Evolutionary conservation across 306 rosid genomes (phyloP).

Genomic region (Gleditsia sinensis): DNA sequence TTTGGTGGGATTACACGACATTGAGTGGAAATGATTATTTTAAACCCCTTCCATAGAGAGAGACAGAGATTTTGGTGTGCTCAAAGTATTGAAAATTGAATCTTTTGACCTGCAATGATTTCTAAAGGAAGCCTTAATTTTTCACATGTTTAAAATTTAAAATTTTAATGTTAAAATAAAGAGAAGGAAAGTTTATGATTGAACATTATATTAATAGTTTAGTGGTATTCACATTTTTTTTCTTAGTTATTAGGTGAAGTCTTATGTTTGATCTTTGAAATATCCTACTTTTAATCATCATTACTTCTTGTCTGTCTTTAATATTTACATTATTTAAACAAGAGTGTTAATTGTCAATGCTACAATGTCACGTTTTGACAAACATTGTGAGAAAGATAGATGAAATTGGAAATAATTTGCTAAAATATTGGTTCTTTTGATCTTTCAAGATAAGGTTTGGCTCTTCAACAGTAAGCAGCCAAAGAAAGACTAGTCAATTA

Average conservation of each 20-base stretch:
- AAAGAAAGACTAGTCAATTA: background rate
- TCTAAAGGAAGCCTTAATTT: too few species aligned
- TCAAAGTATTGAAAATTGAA: background rate
- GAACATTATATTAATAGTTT: background rate
- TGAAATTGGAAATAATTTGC: background rate
- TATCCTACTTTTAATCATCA: background rate
- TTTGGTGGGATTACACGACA: too few species aligned
- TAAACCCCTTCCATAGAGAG: too few species aligned
- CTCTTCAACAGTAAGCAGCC: too few species aligned
- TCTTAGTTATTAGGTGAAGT: background rate
- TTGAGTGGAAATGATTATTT: too few species aligned
- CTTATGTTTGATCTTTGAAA: background rate
- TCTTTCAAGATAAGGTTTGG: too few species aligned
- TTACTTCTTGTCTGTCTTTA: background rate
- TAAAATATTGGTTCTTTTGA: background rate
- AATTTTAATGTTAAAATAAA: background rate
- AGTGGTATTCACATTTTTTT: background rate
- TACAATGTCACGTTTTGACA: background rate
- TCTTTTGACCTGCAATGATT: background rate
- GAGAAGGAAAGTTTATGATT: background rate
- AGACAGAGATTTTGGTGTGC: too few species aligned
- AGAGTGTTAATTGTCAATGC: background rate
- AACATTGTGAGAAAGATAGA: background rate
- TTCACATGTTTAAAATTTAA: background rate
- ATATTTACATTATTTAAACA: background rate